Conservation (phyloP, 371 early-diverging fungal species). For the Mortierella sp. region DNA sequence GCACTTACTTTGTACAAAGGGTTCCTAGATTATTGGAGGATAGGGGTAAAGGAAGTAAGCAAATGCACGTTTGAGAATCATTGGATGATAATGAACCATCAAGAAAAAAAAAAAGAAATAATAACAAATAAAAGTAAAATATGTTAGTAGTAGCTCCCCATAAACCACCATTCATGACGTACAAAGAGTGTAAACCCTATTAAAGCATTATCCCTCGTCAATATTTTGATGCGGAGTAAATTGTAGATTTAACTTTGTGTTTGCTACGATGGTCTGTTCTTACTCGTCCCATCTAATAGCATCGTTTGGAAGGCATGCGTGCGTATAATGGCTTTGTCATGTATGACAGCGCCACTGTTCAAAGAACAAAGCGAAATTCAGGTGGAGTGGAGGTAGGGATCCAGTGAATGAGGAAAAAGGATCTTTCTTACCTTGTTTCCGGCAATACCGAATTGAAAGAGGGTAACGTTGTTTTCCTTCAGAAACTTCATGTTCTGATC, state of each 20-base stretch:
- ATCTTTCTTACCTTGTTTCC: conserved; percentile 87
- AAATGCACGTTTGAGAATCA: conserved; percentile 39
- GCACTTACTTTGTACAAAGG: conserved; percentile 93
- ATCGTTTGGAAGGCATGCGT: neutral
- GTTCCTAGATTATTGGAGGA: conserved; percentile 74
- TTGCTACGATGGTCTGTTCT: neutral
- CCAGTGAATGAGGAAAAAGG: neutral
- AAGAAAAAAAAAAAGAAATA: conserved; percentile 9
- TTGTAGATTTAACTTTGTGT: conserved; percentile 1
- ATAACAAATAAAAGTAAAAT: neutral
- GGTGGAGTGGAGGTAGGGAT: neutral
- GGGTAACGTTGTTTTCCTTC: conserved; percentile 83
- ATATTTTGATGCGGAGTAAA: conserved; percentile 21
- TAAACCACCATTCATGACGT: too few species aligned
- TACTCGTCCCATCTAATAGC: neutral
- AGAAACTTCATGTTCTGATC: conserved; percentile 92
- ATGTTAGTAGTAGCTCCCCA: too few species aligned
- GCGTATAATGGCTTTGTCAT: too few species aligned
- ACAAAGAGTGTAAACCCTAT: conserved; percentile 1
- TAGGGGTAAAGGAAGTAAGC: neutral
- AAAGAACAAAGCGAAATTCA: neutral
- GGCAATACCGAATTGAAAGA: conserved; percentile 96
- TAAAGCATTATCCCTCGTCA: conserved; percentile 12
- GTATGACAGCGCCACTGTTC: neutral
- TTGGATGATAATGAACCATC: conserved; percentile 38